A percentile compares a stretch with the other conserved stretches of the same genome.
phyloP scores from a whole-genome alignment of 2,329 filamentous ascomycete species.

The Mollisiaceae sp. region DNA sequence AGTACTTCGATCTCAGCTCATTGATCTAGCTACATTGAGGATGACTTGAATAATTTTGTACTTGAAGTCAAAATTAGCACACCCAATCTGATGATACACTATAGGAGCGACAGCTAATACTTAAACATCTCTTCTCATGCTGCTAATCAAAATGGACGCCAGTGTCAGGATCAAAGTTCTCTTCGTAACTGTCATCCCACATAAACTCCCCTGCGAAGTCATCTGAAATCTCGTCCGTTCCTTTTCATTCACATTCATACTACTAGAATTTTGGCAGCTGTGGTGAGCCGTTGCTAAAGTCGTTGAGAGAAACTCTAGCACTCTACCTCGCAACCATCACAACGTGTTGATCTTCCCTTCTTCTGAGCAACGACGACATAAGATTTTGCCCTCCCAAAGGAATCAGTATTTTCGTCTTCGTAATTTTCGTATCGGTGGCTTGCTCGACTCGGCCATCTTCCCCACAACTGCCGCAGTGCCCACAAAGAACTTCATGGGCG shows the following conservation, averaged over 20 bases:
- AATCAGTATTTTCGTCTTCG: not conserved
- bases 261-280: not conserved
- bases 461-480: not conserved
- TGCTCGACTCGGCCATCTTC: not conserved
- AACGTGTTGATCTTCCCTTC: too few relatives aligned
- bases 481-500: not conserved
- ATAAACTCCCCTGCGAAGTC: not conserved
- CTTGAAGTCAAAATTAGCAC: not conserved
- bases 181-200: not conserved
- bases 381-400: not conserved
- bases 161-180: not conserved
- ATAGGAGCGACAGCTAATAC: not conserved
- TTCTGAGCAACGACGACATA: not conserved
- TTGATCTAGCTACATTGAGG: too few relatives aligned
- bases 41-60: too few relatives aligned
- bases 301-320: too few relatives aligned
- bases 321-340: too few relatives aligned
- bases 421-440: not conserved
- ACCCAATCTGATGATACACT: not conserved
- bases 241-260: not conserved
- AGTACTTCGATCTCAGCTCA: too few relatives aligned
- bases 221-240: not conserved
- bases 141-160: not conserved
- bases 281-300: too few relatives aligned
- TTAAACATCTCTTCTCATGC: not conserved